Evolutionary conservation across 495 filamentous ascomycete species (phyloP), one percentile per base, ranked within the genome.

Genomic region (Penicillium atrosanguineum): DNA sequence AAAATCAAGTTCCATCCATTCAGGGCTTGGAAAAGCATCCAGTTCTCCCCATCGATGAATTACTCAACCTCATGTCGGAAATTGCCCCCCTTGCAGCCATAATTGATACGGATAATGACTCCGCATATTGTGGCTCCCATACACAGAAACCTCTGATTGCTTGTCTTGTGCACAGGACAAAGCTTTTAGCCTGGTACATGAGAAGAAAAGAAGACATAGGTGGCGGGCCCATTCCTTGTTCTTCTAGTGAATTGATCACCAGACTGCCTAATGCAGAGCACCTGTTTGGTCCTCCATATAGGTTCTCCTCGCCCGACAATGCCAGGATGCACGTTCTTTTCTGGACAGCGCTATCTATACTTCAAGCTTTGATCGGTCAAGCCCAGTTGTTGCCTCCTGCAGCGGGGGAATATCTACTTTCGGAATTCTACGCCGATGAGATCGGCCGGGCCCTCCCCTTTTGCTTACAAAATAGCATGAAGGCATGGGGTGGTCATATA

Each of bases 281-380:
- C 43, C n/a, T 54, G 9, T 54, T 54, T 18, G 52, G 52, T 18
- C 15, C 26, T 6, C 28, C 52, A 0, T 54, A 54, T 34, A 2
- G 16, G n/a, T 54, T 54, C 19, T n/a, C 25, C 28, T 48, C 52
- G 2, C 37, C 48, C 7, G 45, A 54, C 25, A 38, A 43, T 36
- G 44, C 52, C 25, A 43, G 44, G 26, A 21, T 44, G 23, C 52
- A 54, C 25, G 11, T 19, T 37, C 2, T 36, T 18, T 48, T 34
- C 19, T 54, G 52, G 52, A 9, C 45, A 21, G 44, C 52, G 3
- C 20, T 54, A 16, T 54, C 52, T 6, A 48, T 54, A 15, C 44
- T 54, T 28, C 44, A 54, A 12, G 21, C 18, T 12, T 12, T 54
- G 38, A 42, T 54, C 8, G 37, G 26, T 20, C 52, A 54, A 37